A percentile compares a stretch with the other conserved stretches of the same genome.
phyloP scores from a whole-genome alignment of 192 early-diverging fungal genomes.

The Backusella mclennaniae region DNA sequence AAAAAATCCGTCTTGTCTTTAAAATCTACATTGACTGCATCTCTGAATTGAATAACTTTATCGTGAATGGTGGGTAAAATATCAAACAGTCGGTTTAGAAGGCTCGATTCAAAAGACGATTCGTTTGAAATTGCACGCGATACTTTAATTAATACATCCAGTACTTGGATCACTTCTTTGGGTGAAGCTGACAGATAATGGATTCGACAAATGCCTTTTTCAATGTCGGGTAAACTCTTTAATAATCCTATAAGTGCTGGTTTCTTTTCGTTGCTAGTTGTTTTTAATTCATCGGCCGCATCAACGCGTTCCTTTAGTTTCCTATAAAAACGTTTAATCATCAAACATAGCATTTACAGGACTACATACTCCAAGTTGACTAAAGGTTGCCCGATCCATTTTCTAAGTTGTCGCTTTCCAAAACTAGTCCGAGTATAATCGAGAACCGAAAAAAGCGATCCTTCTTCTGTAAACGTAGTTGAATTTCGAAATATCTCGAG shows the following conservation, averaged over 20 bases:
- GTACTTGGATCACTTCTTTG: constrained; percentile 52
- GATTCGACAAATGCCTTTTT: constrained; percentile 63
- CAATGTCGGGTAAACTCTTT: constrained; percentile 61
- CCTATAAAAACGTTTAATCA: neutral
- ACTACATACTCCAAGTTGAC: constrained; percentile 42
- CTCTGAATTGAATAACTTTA: neutral
- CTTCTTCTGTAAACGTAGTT: constrained; percentile 41
- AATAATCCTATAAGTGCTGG: constrained; percentile 36
- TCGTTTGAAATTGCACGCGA: constrained; percentile 20
- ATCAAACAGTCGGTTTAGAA: constrained; percentile 38
- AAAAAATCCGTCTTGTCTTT: constrained; percentile 59
- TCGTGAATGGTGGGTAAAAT: constrained; percentile 34
- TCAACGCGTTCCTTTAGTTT: constrained; percentile 53
- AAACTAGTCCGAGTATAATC: constrained; percentile 69
- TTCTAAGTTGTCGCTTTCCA: constrained; percentile 61
- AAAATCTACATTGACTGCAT: neutral
- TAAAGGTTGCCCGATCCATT: constrained; percentile 70
- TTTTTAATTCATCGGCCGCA: constrained; percentile 61
- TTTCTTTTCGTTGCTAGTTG: constrained; percentile 31
- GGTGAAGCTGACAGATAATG: constrained; percentile 61
- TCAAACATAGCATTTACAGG: neutral
- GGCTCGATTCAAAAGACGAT: constrained; percentile 27
- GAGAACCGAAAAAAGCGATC: constrained; percentile 56
- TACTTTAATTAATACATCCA: constrained; percentile 48
- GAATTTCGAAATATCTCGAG: constrained; percentile 65